Percentiles rank a stretch among this genome's conserved stretches.
phyloP scores from a whole-genome alignment of 2,329 filamentous ascomycete species.

The Fusarium circinatum region DNA sequence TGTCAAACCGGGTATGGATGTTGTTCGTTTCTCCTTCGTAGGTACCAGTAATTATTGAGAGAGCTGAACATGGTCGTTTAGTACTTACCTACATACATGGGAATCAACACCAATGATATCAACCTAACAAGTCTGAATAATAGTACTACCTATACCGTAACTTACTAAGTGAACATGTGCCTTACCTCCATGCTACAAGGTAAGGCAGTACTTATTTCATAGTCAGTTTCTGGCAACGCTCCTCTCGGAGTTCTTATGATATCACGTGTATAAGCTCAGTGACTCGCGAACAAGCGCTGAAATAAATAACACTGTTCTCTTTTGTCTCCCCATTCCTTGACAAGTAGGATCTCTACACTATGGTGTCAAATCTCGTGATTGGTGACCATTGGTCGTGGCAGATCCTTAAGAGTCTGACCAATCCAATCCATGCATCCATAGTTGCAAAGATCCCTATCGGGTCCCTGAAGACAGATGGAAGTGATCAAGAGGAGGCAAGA shows the following conservation, averaged over 20 bases:
- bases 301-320: background rate
- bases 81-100: background rate
- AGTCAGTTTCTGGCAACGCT: background rate
- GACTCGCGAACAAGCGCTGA: background rate
- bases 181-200: background rate
- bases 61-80: background rate
- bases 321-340: background rate
- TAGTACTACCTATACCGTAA: background rate
- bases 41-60: background rate
- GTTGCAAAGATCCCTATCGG: background rate
- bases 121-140: background rate
- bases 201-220: background rate
- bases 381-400: conserved; percentile 5
- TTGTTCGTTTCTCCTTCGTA: background rate
- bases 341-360: background rate
- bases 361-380: background rate
- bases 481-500: background rate
- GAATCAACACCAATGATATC: background rate
- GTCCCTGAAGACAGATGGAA: background rate
- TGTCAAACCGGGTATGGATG: background rate
- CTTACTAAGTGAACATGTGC: background rate
- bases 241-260: background rate
- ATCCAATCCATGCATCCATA: background rate
- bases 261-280: background rate
- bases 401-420: conserved; percentile 5